These are phyloP conservation scores for Ceratocystis papillata DNA, from an alignment of 2,329 filamentous ascomycete genomes.

Conservation along the genomic window DNA sequence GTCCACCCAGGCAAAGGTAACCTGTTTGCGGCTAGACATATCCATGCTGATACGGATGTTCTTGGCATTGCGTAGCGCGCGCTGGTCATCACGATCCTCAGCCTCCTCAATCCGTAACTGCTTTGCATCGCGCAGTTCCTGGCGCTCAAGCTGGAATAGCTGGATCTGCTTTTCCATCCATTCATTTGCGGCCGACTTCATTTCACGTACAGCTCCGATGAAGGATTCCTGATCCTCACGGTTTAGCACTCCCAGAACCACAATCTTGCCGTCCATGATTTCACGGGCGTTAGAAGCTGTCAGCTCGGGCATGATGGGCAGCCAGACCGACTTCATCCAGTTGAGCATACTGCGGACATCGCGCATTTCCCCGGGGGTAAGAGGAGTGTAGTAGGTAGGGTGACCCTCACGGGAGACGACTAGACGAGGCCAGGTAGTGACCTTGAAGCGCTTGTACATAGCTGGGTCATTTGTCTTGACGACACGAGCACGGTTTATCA, in stretches of 20 bases:
- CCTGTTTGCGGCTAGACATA: constrained; percentile 73
- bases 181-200: constrained; percentile 90
- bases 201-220: constrained; percentile 65
- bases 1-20: constrained; percentile 94
- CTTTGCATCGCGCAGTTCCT: constrained; percentile 88
- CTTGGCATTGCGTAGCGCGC: constrained; percentile 77
- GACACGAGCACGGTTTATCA: constrained; percentile 83
- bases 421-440: constrained; percentile 91
- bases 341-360: constrained; percentile 65
- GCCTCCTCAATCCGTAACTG: constrained; percentile 93
- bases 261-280: constrained; percentile 88
- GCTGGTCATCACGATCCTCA: constrained; percentile 81
- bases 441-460: constrained; percentile 76
- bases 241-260: constrained; percentile 84
- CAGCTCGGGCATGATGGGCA: constrained; percentile 88
- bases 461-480: constrained; percentile 77
- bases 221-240: constrained; percentile 72
- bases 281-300: constrained; percentile 84
- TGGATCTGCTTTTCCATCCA: constrained; percentile 97
- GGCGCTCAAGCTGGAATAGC: constrained; percentile 81
- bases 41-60: constrained; percentile 86
- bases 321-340: constrained; percentile 96
- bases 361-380: constrained; percentile 85
- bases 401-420: constrained; percentile 81
- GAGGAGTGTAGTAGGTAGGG: constrained; percentile 77